Evolutionary conservation across 176 grass and related monocot genomes (phyloP).

Genomic region (Saccharum officinarum): DNA sequence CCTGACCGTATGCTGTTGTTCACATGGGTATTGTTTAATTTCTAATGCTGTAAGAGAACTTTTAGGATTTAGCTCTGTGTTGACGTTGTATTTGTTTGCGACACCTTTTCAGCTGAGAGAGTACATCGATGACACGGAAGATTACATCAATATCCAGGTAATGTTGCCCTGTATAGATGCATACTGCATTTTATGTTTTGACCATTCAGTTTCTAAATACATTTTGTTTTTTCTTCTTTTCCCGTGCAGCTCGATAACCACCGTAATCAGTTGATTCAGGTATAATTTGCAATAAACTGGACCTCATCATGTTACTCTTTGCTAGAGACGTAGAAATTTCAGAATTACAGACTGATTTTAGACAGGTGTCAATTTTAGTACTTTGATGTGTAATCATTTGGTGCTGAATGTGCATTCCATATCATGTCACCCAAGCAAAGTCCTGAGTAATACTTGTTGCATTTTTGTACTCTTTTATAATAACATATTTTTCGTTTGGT

Average conservation of each 20-base stretch:
- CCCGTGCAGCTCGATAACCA: constrained; percentile 86
- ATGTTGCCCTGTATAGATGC: neutral
- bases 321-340: neutral
- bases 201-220: constrained; percentile 16
- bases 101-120: constrained; percentile 82
- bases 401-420: neutral
- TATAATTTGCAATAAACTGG: constrained; percentile 38
- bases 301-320: neutral
- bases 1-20: neutral
- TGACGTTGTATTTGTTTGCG: constrained; percentile 27
- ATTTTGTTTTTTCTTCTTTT: neutral
- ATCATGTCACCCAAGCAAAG: neutral
- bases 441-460: constrained; percentile 10
- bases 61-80: constrained; percentile 10
- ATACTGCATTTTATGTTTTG: neutral
- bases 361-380: neutral
- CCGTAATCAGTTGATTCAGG: constrained; percentile 99
- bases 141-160: constrained; percentile 99
- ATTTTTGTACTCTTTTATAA: neutral
- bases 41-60: constrained; percentile 13
- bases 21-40: neutral
- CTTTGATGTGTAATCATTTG: neutral
- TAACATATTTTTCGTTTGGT: neutral
- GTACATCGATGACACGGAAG: constrained; percentile 99
- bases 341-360: constrained; percentile 14